Conservation (phyloP, 306 rosid genomes). For the Pachyrhizus erosus region DNA sequence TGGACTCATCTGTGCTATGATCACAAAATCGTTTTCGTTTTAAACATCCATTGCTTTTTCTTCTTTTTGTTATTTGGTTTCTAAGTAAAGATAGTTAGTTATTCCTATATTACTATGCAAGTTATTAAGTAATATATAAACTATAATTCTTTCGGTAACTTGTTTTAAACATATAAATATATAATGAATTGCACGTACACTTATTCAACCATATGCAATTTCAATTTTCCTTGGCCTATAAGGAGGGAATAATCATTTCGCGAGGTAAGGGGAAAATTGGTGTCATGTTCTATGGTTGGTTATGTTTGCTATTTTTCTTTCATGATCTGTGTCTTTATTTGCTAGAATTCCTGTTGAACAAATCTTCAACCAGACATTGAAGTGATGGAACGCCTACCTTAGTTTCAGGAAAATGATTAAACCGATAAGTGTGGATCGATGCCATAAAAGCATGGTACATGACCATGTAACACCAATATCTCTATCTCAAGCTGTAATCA, state of each 20-base stretch:
- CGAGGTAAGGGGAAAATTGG: not conserved
- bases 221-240: not conserved
- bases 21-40: conserved; percentile 33
- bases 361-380: conserved; percentile 26
- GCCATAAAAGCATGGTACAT: conserved; percentile 34
- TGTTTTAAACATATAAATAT: not conserved
- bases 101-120: not conserved
- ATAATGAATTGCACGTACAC: not conserved
- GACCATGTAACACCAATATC: conserved; percentile 31
- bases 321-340: conserved; percentile 1
- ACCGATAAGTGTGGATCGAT: conserved; percentile 6
- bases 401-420: not conserved
- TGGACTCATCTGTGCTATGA: conserved; percentile 15
- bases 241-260: conserved; percentile 18
- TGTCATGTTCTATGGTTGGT: conserved; percentile 35
- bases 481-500: not conserved
- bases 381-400: conserved; percentile 35
- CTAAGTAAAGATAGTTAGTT: conserved; percentile 4
- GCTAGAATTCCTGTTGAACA: conserved; percentile 10
- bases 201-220: not conserved
- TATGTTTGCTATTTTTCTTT: conserved; percentile 35
- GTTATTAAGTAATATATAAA: not conserved
- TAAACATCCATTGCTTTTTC: conserved; percentile 24
- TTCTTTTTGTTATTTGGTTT: not conserved
- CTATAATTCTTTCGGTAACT: not conserved